Base-by-base conservation (phyloP, 306 rosid genomes). In the Medicago truncatula region DNA sequence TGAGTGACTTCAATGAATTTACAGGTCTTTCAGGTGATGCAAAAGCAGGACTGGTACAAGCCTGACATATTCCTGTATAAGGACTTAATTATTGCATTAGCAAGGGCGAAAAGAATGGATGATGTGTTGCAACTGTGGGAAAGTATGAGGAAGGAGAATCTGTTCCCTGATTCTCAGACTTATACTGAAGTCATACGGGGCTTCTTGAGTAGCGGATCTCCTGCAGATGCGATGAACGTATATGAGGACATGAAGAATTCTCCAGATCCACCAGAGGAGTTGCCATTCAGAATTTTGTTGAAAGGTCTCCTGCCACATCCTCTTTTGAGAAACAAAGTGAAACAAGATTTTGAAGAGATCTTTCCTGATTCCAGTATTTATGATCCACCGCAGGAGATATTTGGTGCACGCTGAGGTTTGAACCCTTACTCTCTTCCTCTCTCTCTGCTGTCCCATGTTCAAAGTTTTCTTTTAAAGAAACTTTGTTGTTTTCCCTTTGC, bases 291-390 rank as follows among this genome's bases (percentile, higher is more conserved):
- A 84, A 92, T 95, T 83, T 87, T 95, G 87, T 77, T 95, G 75
- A 95, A 95, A 80, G 98, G 98, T 12, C 98, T 95, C 49, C 76
- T 90, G 41, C 97, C 97, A 4, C 92, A 86, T 70, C 97, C 99
- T 73, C 97, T 95, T 82, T 81, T 90, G 84, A 87, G 99, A 84
- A 95, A 92, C 85, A 85, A 85, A 82, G 99, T 92, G 75, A 90
- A 95, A 86, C 99, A 90, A 79, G 97, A 95, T 77, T 95, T 95
- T 34, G 97, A 95, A 83, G 99, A 92, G 90, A 72, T 95, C 81
- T 95, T 95, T 84, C 97, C 97, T 21, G 98, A 92, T 72, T 86
- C 87, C 39, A 88, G 82, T 72, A 87, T 92, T 50, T 92, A 86
- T 52, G 97, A 95, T 72, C 99, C 97, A 53, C 97, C 97, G 0